Evolutionary conservation across 1,284 basidiomycete genomes (phyloP), one percentile per base, ranked within the genome.

Genomic region (Apiotrichum veenhuisii): DNA sequence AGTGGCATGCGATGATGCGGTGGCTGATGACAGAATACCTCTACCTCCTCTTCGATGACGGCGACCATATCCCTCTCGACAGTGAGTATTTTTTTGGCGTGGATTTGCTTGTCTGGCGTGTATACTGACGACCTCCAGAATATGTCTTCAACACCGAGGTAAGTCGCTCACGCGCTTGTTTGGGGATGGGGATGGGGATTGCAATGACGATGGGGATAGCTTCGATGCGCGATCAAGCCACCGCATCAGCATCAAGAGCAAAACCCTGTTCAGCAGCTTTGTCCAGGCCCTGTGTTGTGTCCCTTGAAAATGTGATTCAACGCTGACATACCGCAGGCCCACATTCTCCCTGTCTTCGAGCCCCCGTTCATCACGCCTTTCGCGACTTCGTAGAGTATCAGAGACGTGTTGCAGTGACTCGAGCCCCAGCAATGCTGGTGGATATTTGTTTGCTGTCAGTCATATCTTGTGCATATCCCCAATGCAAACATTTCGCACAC

Each of bases 121-220:
- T 20, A 38, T 11, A 22, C 45, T 22, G 12, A 41, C 48, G 15
- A 42, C 52, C n/a, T n/a, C 18, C 58, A 90, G 89, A 87, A 72
- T 88, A 89, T 73, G 91, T 97, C n/a, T 88, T 96, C 77, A 97
- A 96, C 70, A 97, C 94, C 3, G 93, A 95, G 80, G 87, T 87
- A 63, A 59, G 79, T 70, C 18, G 17, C 3, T 23, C 17, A 23
- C n/a, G 20, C 20, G 15, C 14, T 42, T 14, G 12, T 30, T 37
- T 49, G 37, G 25, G 34, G 30, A n/a, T n/a, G n/a, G n/a, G n/a
- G n/a, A n/a, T n/a, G n/a, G n/a, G n/a, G n/a, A n/a, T n/a, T n/a
- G n/a, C n/a, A n/a, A n/a, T n/a, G n/a, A n/a, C n/a, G n/a, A n/a
- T n/a, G n/a, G n/a, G n/a, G n/a, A n/a, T n/a, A n/a, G n/a, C n/a